phyloP scores from a whole-genome alignment of 2,329 filamentous ascomycete genomes.

The Epichloe amarillans region DNA sequence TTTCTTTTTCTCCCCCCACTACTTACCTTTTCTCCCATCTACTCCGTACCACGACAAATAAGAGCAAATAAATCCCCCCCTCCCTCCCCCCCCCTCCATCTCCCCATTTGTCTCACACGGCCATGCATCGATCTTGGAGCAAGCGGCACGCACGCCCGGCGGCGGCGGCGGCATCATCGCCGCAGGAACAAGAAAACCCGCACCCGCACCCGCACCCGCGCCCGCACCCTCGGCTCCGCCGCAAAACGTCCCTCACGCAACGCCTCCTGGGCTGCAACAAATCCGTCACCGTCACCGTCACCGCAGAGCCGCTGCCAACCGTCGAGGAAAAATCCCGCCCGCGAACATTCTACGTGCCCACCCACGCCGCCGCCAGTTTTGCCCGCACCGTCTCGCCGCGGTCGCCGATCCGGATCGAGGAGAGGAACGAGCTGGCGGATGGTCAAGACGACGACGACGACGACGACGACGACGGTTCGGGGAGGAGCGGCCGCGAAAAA shows the following conservation, averaged over 20 bases:
- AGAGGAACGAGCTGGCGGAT: conserved; percentile 1
- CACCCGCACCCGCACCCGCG: background rate
- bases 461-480: no score
- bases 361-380: conserved; percentile 19
- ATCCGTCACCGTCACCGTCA: background rate
- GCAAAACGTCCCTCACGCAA: conserved; percentile 4
- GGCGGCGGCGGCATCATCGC: background rate
- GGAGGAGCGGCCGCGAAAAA: no score
- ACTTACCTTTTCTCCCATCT: no score
- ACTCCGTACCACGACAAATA: no score
- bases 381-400: conserved; percentile 8
- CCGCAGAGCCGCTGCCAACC: background rate
- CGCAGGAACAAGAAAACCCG: background rate
- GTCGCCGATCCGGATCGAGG: conserved; percentile 10
- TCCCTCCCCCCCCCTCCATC: background rate
- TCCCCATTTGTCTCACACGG: background rate
- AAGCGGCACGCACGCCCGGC: background rate
- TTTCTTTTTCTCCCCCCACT: no score
- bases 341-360: conserved; percentile 13
- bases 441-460: background rate
- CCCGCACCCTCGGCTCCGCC: background rate
- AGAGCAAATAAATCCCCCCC: background rate
- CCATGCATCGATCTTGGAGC: conserved; percentile 1
- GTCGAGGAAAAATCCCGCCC: background rate
- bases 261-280: conserved; percentile 2